These are phyloP conservation scores for Pseudonitzschia delicatissima DNA, from an alignment of 108 stramenopile genomes.

Conservation along the genomic window DNA sequence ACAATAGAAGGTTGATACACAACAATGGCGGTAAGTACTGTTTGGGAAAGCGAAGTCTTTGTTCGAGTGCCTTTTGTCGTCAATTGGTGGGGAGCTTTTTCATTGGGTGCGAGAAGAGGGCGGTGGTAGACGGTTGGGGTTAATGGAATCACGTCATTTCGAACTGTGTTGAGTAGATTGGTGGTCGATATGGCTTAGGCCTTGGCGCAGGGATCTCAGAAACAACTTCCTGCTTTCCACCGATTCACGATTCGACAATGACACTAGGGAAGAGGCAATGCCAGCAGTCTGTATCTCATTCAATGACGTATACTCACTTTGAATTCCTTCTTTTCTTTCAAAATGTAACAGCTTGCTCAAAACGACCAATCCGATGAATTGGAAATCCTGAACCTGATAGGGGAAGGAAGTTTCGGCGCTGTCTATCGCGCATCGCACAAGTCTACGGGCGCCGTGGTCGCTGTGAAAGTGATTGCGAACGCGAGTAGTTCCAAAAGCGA, in stretches of 20 bases:
- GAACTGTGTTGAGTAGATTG: too few relatives aligned
- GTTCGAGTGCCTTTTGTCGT: too few relatives aligned
- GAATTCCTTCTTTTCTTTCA: constrained; percentile 1
- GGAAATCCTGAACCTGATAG: constrained; percentile 61
- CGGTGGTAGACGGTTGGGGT: too few relatives aligned
- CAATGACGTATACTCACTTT: neutral
- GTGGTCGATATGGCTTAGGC: too few relatives aligned
- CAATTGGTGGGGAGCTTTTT: too few relatives aligned
- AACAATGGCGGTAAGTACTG: too few relatives aligned
- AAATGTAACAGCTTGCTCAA: constrained; percentile 16
- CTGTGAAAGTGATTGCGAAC: constrained; percentile 88
- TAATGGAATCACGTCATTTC: too few relatives aligned
- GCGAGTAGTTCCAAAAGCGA: constrained; percentile 48
- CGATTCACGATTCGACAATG: neutral
- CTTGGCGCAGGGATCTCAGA: too few relatives aligned
- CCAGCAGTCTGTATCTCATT: neutral
- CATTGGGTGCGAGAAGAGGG: too few relatives aligned
- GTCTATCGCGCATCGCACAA: constrained; percentile 86
- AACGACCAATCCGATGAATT: constrained; percentile 45
- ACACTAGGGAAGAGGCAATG: neutral
- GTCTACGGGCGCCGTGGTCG: constrained; percentile 75
- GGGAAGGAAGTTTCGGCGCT: constrained; percentile 91
- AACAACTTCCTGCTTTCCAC: too few relatives aligned
- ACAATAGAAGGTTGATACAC: too few relatives aligned
- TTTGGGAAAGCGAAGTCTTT: too few relatives aligned